Base-by-base conservation (phyloP, 169 alveolate genomes). In the Besnoitia besnoiti region DNA sequence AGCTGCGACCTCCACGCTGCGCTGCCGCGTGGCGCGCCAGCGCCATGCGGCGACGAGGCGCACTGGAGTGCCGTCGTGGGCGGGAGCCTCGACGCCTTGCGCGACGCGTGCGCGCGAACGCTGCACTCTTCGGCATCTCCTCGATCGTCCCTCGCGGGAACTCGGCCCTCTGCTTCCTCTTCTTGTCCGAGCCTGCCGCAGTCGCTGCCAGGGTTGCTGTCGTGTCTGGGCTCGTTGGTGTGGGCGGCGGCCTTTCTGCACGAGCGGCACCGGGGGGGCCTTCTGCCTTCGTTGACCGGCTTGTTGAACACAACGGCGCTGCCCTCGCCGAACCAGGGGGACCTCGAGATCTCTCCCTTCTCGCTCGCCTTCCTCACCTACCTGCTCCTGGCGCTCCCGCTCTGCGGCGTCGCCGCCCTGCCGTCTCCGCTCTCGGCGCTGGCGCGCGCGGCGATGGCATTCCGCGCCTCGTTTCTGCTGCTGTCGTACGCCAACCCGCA, bases 391-490 rank as follows among this genome's bases (percentile, higher is more conserved):
- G 80, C 80, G 44, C 80, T 35, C 80, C 42, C 44, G n/a, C 46
- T 67, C 80, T 14, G 80, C n/a, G 39, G 80, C 80, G 19, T 24
- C 42, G 39, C 80, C 7, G 47, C 80, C 12, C 40, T 67, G 80
- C 80, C 80, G 47, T 30, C 80, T 37, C 80, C 80, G 39, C 14
- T 67, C 46, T 67, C 80, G 12, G 10, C 7, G 80, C 42, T 67
- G 39, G 14, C 80, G 24, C 40, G 80, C 8, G 80, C 80, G 39
- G n/a, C 44, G 21, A 30, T 67, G 39, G 80, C 80, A 24, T 67
- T 67, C 12, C 80, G 80, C 19, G 80, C 80, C 24, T 67, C 80
- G 40, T 35, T 67, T 30, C 80, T 67, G 80, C 80, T 67, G 4
- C 80, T 67, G 46, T 2, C 42, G 40, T 35, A 67, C 80, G 80